Evolutionary conservation across 2,329 filamentous ascomycete species (phyloP).

Genomic region (Magnaporthiopsis rhizophila): DNA sequence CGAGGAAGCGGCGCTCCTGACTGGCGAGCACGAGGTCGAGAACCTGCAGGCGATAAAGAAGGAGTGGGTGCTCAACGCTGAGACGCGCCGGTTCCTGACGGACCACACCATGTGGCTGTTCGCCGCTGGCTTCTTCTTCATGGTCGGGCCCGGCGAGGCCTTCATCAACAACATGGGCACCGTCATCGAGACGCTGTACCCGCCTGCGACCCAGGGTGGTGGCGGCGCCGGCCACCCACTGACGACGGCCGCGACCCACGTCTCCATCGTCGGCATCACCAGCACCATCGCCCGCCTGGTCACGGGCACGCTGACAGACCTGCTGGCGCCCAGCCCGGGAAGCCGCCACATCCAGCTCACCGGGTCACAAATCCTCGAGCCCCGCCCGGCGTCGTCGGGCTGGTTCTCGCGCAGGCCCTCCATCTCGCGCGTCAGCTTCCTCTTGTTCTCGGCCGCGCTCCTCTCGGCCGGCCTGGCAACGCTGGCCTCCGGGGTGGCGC

Average conservation of each 20-base stretch:
- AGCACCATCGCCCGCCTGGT: constrained; percentile 87
- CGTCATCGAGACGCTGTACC: constrained; percentile 78
- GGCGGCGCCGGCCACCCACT: constrained; percentile 7
- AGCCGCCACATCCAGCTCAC: constrained; percentile 47
- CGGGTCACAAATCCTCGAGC: constrained; percentile 13
- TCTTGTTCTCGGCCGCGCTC: constrained; percentile 65
- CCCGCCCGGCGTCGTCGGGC: constrained; percentile 8
- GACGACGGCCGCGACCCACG: constrained; percentile 73
- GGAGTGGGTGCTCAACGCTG: constrained; percentile 82
- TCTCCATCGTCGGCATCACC: constrained; percentile 84
- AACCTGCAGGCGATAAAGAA: constrained; percentile 48
- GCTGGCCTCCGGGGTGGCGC: constrained; percentile 67
- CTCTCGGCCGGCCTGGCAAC: constrained; percentile 70
- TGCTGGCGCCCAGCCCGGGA: constrained; percentile 64
- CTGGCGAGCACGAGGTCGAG: not conserved
- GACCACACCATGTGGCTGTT: constrained; percentile 97
- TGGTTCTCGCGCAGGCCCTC: constrained; percentile 37
- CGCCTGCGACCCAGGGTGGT: constrained; percentile 30
- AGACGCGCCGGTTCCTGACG: constrained; percentile 74
- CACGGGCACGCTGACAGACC: constrained; percentile 80
- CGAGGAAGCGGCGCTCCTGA: constrained; percentile 7
- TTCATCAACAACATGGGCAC: constrained; percentile 98
- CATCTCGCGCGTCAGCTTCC: constrained; percentile 72
- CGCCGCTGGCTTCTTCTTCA: constrained; percentile 82
- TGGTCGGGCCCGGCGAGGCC: constrained; percentile 90